phyloP scores from a whole-genome alignment of 1,139 yeast genomes.

The Pneumocystis sp. region DNA sequence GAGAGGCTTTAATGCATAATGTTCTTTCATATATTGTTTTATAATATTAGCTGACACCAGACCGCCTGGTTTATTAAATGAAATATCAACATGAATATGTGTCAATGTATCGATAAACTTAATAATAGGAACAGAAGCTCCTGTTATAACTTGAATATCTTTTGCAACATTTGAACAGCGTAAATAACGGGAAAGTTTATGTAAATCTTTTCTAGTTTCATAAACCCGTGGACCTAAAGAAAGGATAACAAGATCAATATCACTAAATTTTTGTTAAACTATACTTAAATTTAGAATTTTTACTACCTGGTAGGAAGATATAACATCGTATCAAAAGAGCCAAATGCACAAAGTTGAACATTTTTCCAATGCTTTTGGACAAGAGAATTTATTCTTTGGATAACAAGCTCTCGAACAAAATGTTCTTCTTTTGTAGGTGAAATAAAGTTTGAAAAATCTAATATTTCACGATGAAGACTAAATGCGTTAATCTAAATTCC shows the following conservation, averaged over 20 bases:
- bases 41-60: constrained; percentile 71
- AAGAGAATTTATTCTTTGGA: constrained; percentile 41
- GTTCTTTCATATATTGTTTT: constrained; percentile 52
- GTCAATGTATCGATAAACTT: constrained; percentile 70
- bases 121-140: constrained; percentile 89
- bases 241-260: constrained; percentile 82
- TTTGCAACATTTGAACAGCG: constrained; percentile 50
- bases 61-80: constrained; percentile 82
- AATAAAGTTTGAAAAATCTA: constrained; percentile 71
- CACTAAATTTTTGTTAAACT: constrained; percentile 22
- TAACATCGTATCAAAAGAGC: constrained; percentile 87
- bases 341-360: constrained; percentile 76
- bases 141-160: constrained; percentile 73
- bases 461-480: constrained; percentile 70
- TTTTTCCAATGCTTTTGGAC: constrained; percentile 61
- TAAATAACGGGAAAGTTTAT: constrained; percentile 58
- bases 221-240: constrained; percentile 42
- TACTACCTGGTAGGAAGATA: constrained; percentile 68
- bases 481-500: constrained; percentile 59
- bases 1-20: constrained; percentile 73
- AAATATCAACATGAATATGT: constrained; percentile 69
- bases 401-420: constrained; percentile 49
- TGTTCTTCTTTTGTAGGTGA: constrained; percentile 77
- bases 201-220: constrained; percentile 53
- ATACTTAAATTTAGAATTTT: background rate